Conservation (phyloP, 2,329 filamentous ascomycete species). For the Cladosporium sp. region DNA sequence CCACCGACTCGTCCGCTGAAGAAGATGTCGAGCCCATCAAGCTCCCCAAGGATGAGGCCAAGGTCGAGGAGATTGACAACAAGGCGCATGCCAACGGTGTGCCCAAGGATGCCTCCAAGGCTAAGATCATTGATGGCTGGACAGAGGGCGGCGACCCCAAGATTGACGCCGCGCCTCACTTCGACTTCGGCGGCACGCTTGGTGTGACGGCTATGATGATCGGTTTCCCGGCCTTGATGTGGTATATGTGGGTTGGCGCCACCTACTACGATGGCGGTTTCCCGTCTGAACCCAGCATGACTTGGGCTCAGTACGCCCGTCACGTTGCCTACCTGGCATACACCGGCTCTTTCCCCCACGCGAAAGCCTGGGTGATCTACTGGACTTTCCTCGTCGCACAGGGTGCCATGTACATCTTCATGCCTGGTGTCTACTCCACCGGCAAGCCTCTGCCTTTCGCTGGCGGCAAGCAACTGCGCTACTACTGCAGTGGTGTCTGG, state of each 20-base stretch:
- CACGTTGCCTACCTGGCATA: conserved; percentile 72
- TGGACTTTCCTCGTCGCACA: conserved; percentile 91
- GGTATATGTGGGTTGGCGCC: conserved; percentile 98
- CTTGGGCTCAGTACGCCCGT: conserved; percentile 63
- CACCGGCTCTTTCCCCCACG: conserved; percentile 76
- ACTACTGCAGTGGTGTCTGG: conserved; percentile 88
- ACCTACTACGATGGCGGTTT: conserved; percentile 86
- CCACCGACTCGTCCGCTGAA: conserved; percentile 28
- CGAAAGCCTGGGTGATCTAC: conserved; percentile 87
- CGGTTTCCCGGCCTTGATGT: conserved; percentile 92
- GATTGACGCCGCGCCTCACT: conserved; percentile 47
- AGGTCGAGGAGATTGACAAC: conserved; percentile 14
- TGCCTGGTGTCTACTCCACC: conserved; percentile 83
- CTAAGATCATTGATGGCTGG: conserved; percentile 36
- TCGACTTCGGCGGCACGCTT: conserved; percentile 84
- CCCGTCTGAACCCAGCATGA: conserved; percentile 51
- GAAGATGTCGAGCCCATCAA: conserved; percentile 17
- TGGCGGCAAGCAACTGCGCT: conserved; percentile 79
- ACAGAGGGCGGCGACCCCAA: conserved; percentile 34
- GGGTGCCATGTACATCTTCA: conserved; percentile 72
- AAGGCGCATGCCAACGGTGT: conserved; percentile 29
- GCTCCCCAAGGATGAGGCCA: conserved; percentile 11
- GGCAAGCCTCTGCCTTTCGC: conserved; percentile 84
- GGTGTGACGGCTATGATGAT: conserved; percentile 84
- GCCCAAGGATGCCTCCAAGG: conserved; percentile 35